A percentile compares a stretch with the other conserved stretches of the same genome.
Conservation (phyloP, 345 rosid genomes). For the Streptanthus diversifolius region DNA sequence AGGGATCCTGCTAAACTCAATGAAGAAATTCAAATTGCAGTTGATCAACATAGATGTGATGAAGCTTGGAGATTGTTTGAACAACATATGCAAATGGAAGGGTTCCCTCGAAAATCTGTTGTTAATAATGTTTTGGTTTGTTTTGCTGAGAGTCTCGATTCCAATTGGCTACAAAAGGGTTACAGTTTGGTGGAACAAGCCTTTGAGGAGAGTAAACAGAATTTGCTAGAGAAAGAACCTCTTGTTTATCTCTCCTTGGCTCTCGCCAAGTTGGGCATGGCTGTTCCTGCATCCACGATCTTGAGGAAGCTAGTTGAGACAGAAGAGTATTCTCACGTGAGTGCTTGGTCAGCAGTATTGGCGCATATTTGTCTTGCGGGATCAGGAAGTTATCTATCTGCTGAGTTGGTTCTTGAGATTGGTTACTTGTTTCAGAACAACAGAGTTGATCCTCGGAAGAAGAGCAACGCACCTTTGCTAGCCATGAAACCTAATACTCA, state of each 20-base stretch:
- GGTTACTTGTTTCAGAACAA: slow-evolving; percentile 72
- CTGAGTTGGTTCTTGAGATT: slow-evolving; percentile 85
- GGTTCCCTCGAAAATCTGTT: slow-evolving; percentile 71
- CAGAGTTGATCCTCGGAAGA: slow-evolving; percentile 80
- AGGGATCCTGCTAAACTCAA: slow-evolving; percentile 70
- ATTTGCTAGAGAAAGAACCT: slow-evolving; percentile 65
- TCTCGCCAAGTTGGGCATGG: slow-evolving; percentile 63
- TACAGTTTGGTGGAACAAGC: slow-evolving; percentile 63
- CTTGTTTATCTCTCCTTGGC: slow-evolving; percentile 69
- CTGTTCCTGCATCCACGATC: slow-evolving; percentile 72
- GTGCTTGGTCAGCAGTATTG: slow-evolving; percentile 72
- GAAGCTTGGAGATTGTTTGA: slow-evolving; percentile 70
- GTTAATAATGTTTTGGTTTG: slow-evolving; percentile 56
- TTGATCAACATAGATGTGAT: slow-evolving; percentile 46
- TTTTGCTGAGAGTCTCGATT: slow-evolving; percentile 57
- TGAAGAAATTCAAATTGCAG: slow-evolving; percentile 55
- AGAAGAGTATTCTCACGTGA: slow-evolving; percentile 71
- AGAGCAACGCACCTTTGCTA: slow-evolving; percentile 70
- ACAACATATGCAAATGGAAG: slow-evolving; percentile 79
- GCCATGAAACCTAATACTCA: slow-evolving; percentile 82
- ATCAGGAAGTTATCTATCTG: slow-evolving; percentile 77
- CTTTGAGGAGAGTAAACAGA: slow-evolving; percentile 67
- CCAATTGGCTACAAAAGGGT: slow-evolving; percentile 62
- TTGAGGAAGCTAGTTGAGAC: slow-evolving; percentile 66
- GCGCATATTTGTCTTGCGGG: slow-evolving; percentile 68